phyloP scores from a whole-genome alignment of 805 yeast genomes.

The Zygotorulaspora danielsina region DNA sequence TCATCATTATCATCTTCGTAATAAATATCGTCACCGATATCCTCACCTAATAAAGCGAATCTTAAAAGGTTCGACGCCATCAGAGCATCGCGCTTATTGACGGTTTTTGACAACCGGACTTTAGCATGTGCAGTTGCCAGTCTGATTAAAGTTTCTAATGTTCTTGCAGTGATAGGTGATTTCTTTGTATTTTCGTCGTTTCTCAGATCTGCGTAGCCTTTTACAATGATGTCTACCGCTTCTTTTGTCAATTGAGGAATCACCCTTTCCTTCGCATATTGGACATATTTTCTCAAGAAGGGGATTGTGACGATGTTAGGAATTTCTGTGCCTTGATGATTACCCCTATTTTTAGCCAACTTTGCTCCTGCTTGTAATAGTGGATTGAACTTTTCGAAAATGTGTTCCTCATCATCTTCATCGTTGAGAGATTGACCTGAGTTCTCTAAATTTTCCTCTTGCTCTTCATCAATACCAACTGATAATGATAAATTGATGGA shows the following conservation, averaged over 20 bases:
- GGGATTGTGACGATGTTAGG: conserved; percentile 65
- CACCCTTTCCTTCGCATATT: conserved; percentile 86
- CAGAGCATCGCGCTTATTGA: conserved; percentile 72
- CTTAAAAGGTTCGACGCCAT: conserved; percentile 83
- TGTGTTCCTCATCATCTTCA: conserved; percentile 46
- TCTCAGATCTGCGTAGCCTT: conserved; percentile 74
- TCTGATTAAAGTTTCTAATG: conserved; percentile 92
- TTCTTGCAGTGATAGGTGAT: conserved; percentile 97
- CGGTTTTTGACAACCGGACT: conserved; percentile 74
- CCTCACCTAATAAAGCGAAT: conserved; percentile 65
- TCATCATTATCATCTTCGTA: conserved; percentile 23
- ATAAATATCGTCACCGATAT: conserved; percentile 25
- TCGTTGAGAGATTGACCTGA: conserved; percentile 33
- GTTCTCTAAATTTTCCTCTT: conserved; percentile 31
- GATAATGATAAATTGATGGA: conserved; percentile 64
- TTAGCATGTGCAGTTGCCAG: conserved; percentile 95
- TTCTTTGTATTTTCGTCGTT: conserved; percentile 78
- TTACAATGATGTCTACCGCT: conserved; percentile 78
- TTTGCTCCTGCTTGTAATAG: conserved; percentile 76
- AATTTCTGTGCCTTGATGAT: conserved; percentile 35
- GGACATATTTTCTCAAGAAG: conserved; percentile 86
- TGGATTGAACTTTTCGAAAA: conserved; percentile 82
- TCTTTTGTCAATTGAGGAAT: conserved; percentile 72
- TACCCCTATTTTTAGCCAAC: conserved; percentile 37
- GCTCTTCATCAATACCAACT: conserved; percentile 62